phyloP scores from a whole-genome alignment of 1,284 basidiomycete genomes.

The Rhodotorula sp. region DNA sequence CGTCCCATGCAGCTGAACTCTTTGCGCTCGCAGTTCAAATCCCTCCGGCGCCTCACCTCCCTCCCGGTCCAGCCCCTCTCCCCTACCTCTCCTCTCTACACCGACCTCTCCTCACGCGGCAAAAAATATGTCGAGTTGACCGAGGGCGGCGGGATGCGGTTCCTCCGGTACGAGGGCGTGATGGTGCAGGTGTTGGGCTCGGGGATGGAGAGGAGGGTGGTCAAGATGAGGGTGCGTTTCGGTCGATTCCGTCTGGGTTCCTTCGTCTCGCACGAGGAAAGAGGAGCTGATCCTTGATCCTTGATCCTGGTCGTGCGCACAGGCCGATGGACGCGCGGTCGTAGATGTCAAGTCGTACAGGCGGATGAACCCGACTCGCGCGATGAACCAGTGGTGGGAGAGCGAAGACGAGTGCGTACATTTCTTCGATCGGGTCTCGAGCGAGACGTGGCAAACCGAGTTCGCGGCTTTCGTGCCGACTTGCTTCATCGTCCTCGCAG shows the following conservation, averaged over 20 bases:
- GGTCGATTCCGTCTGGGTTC: not conserved
- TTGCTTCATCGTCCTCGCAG: no score
- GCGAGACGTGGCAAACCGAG: no score
- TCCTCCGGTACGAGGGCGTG: slow-evolving; percentile 59
- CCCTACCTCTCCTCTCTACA: slow-evolving; percentile 47
- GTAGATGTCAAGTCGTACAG: slow-evolving; percentile 41
- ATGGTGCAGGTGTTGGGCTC: slow-evolving; percentile 49
- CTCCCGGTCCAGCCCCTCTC: slow-evolving; percentile 58
- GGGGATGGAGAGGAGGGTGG: slow-evolving; percentile 54
- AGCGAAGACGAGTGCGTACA: no score
- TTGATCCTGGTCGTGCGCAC: not conserved
- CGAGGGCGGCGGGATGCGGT: slow-evolving; percentile 54
- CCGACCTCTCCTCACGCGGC: slow-evolving; percentile 54
- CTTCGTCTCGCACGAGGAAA: not conserved
- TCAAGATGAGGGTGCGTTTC: slow-evolving; percentile 16
- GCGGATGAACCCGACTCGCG: no score
- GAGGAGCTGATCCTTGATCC: no score
- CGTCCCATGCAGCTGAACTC: no score
- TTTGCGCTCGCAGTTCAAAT: slow-evolving; percentile 51
- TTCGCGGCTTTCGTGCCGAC: no score
- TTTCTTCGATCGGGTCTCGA: no score
- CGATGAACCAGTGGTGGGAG: no score
- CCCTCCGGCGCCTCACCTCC: slow-evolving; percentile 55
- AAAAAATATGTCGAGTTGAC: slow-evolving; percentile 57
- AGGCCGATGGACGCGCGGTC: slow-evolving; percentile 55